A percentile compares a stretch with the other conserved stretches of the same genome.
Conservation (phyloP, 2,329 filamentous ascomycete species). For the Phyllosticta capitalensis region DNA sequence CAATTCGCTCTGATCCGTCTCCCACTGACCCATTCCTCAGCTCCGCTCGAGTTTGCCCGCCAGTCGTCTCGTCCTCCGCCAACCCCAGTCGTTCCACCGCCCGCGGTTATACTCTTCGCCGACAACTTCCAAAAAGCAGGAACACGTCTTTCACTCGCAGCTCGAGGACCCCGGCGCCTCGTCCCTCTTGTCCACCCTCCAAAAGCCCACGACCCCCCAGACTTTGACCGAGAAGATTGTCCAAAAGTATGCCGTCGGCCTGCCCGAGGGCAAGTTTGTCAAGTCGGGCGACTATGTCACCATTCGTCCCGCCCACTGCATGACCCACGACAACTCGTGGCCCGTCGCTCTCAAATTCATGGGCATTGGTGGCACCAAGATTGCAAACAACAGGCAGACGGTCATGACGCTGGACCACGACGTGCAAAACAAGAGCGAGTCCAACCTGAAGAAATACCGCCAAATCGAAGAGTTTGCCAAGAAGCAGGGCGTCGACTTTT, state of each 20-base stretch:
- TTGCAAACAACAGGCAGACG: constrained; percentile 63
- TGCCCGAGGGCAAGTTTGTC: constrained; percentile 66
- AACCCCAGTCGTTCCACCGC: constrained; percentile 2
- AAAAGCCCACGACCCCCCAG: constrained; percentile 48
- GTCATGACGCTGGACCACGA: constrained; percentile 84
- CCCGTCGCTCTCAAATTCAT: constrained; percentile 72
- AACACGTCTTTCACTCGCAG: constrained; percentile 50
- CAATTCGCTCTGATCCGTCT: neutral
- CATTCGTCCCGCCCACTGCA: constrained; percentile 60
- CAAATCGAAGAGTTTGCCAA: constrained; percentile 75
- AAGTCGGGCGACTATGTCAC: constrained; percentile 76
- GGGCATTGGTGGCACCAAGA: constrained; percentile 66
- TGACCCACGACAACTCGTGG: constrained; percentile 83
- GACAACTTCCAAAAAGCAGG: constrained; percentile 19
- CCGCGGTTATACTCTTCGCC: constrained; percentile 18
- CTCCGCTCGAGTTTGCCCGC: constrained; percentile 2
- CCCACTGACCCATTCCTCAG: neutral
- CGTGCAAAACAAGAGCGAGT: constrained; percentile 69
- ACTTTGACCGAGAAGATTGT: constrained; percentile 91
- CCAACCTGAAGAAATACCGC: constrained; percentile 73
- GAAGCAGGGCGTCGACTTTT: constrained; percentile 68
- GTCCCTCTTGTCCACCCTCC: constrained; percentile 61
- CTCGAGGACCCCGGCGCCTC: constrained; percentile 51
- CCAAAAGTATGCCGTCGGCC: constrained; percentile 67
- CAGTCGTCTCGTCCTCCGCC: neutral